Evolutionary conservation across 2,329 filamentous ascomycete species (phyloP).

Genomic region (Colletotrichum zoysiae): DNA sequence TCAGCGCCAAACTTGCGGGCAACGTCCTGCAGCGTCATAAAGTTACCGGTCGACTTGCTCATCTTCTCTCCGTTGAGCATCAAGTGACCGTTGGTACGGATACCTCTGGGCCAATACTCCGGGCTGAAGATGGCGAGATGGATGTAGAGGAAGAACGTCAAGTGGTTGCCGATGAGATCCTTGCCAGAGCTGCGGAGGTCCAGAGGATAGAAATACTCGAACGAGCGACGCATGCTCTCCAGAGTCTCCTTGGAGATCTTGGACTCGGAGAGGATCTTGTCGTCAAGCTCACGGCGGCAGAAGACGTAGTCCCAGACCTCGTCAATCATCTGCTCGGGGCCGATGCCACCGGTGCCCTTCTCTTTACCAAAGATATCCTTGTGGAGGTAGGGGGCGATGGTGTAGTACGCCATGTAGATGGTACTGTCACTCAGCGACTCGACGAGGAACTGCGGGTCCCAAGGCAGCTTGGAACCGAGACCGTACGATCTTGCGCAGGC

Average conservation of each 20-base stretch:
- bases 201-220: conserved; percentile 97
- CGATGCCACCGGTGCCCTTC: conserved; percentile 76
- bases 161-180: conserved; percentile 91
- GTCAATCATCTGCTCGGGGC: conserved; percentile 89
- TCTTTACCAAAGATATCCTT: conserved; percentile 86
- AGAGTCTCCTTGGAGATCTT: conserved; percentile 81
- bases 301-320: conserved; percentile 98
- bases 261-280: conserved; percentile 73
- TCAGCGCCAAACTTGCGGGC: conserved; percentile 95
- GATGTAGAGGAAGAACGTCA: conserved; percentile 90
- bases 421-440: conserved; percentile 94
- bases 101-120: conserved; percentile 87
- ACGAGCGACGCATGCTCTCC: conserved; percentile 86
- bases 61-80: conserved; percentile 98
- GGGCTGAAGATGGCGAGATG: conserved; percentile 90
- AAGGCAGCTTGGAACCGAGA: conserved; percentile 92
- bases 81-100: conserved; percentile 93
- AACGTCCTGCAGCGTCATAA: conserved; percentile 88
- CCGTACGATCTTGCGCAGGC: conserved; percentile 93
- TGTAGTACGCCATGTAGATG: conserved; percentile 90
- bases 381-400: conserved; percentile 76
- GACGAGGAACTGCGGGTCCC: conserved; percentile 91
- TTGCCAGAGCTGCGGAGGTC: conserved; percentile 92
- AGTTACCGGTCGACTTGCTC: conserved; percentile 97
- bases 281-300: conserved; percentile 76